Conservation (phyloP, 768 basidiomycete genomes). For the Podaxis sp. region DNA sequence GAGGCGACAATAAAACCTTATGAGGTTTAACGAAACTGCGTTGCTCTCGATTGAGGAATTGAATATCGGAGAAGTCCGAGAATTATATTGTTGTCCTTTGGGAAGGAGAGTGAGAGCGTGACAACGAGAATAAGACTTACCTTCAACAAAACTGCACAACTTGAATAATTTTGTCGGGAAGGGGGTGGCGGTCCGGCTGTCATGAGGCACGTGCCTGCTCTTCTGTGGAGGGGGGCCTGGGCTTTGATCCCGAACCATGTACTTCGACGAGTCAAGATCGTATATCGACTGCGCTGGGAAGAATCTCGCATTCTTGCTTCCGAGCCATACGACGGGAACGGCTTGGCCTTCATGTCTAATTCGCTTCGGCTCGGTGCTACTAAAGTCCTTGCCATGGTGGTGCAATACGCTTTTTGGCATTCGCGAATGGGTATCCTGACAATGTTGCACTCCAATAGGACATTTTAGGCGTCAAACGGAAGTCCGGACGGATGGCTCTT, state of each 20-base stretch:
- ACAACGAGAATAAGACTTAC: too few relatives aligned
- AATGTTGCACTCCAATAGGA: background rate
- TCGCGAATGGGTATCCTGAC: background rate
- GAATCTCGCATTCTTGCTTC: background rate
- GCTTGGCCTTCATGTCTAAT: slow-evolving; percentile 2
- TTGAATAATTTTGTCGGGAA: too few relatives aligned
- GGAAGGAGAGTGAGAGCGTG: too few relatives aligned
- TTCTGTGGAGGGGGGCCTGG: background rate
- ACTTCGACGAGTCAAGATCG: background rate
- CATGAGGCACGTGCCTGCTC: too few relatives aligned
- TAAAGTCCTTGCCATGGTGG: background rate
- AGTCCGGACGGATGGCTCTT: background rate
- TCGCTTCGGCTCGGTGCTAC: background rate
- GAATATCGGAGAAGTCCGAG: too few relatives aligned
- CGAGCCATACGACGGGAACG: background rate
- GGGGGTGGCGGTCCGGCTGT: too few relatives aligned
- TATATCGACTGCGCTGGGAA: background rate
- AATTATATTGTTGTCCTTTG: too few relatives aligned
- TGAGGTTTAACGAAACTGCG: too few relatives aligned
- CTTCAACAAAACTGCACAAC: too few relatives aligned
- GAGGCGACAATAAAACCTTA: too few relatives aligned
- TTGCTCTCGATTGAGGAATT: too few relatives aligned
- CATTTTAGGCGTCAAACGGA: background rate
- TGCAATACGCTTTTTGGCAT: background rate
- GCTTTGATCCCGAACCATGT: background rate